Evolutionary conservation across 2,329 filamentous ascomycete species (phyloP).

Genomic region (Metarhizium rileyi): DNA sequence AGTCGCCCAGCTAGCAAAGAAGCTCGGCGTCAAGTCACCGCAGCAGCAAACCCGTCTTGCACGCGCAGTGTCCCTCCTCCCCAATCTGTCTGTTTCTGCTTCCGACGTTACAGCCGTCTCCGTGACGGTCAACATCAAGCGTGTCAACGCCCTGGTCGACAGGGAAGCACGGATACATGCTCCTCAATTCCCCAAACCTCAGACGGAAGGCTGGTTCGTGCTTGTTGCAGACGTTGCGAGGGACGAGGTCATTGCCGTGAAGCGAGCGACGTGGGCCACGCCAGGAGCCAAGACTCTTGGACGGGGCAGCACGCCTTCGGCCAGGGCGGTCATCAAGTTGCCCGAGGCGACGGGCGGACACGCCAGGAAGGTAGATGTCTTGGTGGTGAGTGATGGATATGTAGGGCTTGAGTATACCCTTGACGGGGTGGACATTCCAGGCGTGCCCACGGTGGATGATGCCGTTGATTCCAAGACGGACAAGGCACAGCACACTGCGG

Average conservation of each 20-base stretch:
- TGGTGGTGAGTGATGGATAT: conserved; percentile 81
- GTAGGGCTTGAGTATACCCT: conserved; percentile 56
- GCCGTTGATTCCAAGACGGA: conserved; percentile 30
- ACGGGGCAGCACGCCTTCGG: conserved; percentile 37
- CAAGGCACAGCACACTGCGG: not conserved
- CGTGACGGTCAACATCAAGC: conserved; percentile 53
- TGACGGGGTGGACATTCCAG: conserved; percentile 41
- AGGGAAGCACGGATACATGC: conserved; percentile 70
- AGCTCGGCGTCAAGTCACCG: conserved; percentile 38
- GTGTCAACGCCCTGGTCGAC: conserved; percentile 56
- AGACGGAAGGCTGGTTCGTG: conserved; percentile 90
- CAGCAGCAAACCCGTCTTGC: conserved; percentile 38
- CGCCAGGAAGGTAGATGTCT: conserved; percentile 58
- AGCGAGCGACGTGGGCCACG: conserved; percentile 66
- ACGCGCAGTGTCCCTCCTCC: conserved; percentile 56
- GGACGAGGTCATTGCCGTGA: conserved; percentile 78
- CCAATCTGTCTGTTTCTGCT: conserved; percentile 55
- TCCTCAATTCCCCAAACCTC: conserved; percentile 84
- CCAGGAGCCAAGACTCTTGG: conserved; percentile 21
- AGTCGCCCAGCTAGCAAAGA: conserved; percentile 34
- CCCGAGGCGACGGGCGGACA: conserved; percentile 36
- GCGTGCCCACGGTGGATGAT: conserved; percentile 36
- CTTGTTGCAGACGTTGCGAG: conserved; percentile 56
- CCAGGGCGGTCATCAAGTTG: conserved; percentile 50
- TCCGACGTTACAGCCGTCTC: conserved; percentile 51